These are phyloP conservation scores for Penicillium mononematosum DNA, from an alignment of 495 filamentous ascomycete genomes.

Conservation along the genomic window DNA sequence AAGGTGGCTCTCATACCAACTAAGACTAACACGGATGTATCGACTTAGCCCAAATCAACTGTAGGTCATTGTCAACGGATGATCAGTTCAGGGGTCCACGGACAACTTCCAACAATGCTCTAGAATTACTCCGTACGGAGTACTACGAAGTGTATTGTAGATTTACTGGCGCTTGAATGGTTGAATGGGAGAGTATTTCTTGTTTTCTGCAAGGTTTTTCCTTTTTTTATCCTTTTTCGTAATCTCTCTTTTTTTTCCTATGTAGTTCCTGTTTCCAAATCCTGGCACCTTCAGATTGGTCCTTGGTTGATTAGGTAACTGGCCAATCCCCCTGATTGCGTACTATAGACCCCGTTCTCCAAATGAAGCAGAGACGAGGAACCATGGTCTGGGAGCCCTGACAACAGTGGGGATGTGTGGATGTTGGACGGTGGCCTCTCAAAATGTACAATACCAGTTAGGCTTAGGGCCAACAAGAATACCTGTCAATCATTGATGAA, in stretches of 20 bases:
- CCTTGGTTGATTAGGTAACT: constrained; percentile 19
- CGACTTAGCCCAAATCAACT: constrained; percentile 29
- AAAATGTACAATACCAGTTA: constrained; percentile 8
- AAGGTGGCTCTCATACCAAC: constrained; percentile 31
- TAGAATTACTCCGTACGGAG: neutral
- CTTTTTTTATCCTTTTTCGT: neutral
- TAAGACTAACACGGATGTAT: constrained; percentile 34
- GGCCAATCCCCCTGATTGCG: constrained; percentile 30
- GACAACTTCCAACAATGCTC: constrained; percentile 5
- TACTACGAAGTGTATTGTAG: neutral
- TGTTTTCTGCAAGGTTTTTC: neutral
- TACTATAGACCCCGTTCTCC: constrained; percentile 30
- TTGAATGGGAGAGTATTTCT: neutral
- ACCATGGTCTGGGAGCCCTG: constrained; percentile 37
- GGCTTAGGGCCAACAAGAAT: constrained; percentile 16
- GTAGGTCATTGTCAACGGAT: constrained; percentile 28
- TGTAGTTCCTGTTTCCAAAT: constrained; percentile 7
- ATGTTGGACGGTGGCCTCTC: constrained; percentile 17
- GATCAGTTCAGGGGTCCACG: constrained; percentile 24
- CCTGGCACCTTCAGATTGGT: neutral
- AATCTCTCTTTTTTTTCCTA: constrained; percentile 5
- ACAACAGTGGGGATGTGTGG: constrained; percentile 29
- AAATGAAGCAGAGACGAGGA: constrained; percentile 31
- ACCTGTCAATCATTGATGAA: constrained; percentile 37
- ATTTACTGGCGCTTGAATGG: neutral